Evolutionary conservation across 805 yeast genomes (phyloP), one percentile per base, ranked within the genome.

Genomic region (Saccharomycopsis sp.): DNA sequence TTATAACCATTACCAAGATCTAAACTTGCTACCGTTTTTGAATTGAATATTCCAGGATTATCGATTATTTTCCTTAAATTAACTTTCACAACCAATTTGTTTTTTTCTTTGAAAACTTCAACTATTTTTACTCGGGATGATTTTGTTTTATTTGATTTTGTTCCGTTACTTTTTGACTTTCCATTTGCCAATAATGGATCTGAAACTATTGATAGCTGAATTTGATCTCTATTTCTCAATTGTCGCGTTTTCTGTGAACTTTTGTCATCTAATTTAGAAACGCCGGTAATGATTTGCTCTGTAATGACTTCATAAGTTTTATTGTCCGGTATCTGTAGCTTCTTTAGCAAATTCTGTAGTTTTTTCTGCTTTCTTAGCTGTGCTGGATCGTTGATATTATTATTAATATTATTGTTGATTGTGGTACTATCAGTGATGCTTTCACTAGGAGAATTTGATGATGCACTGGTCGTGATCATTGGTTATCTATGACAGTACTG

Each of bases 301-400:
- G 59, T 61, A 3, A 64, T 50, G 5, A 54, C 50, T 31, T 59
- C 60, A 44, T 63, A 63, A 14, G 56, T 53, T 41, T 60, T 60
- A 45, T 64, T 64, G 37, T 62, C 67, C 1, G 66, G 61, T 21
- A 64, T 64, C 36, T 53, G 52, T 27, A 64, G 52, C 1, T 50
- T 56, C 37, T 53, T 56, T 34, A 61, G 51, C 14, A 63, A 41
- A 21, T 35, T 41, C 21, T 39, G 27, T 4, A 41, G 35, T 27
- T 41, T 45, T 39, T 41, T 45, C 19, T 42, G 36, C 27, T 29
- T 37, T 26, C 20, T 20, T 12, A 31, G 10, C 26, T 23, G n/a
- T n/a, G n/a, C n/a, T n/a, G n/a, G n/a, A n/a, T n/a, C n/a, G n/a
- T n/a, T n/a, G n/a, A n/a, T n/a, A n/a, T n/a, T n/a, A n/a, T n/a